Conservation (phyloP, 495 filamentous ascomycete genomes). For the Patellaria atrata region DNA sequence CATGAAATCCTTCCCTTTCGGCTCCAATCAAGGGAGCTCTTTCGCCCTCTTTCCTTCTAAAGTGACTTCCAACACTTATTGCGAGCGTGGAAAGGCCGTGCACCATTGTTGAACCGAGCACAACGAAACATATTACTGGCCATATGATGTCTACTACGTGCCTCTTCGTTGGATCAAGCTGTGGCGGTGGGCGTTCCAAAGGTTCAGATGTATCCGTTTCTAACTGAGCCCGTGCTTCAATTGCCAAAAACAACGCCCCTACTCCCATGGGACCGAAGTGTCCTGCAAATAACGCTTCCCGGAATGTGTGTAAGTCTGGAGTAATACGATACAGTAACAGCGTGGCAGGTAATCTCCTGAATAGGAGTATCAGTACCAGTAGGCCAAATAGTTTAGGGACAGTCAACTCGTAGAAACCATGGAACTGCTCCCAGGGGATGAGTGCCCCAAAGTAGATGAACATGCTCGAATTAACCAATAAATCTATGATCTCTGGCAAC, state of each 20-base stretch:
- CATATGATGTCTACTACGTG: slow-evolving; percentile 30
- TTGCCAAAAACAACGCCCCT: slow-evolving; percentile 36
- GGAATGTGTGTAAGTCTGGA: slow-evolving; percentile 31
- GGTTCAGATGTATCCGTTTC: slow-evolving; percentile 29
- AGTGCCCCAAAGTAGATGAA: slow-evolving; percentile 38
- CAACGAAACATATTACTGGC: slow-evolving; percentile 36
- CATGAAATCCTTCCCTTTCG: slow-evolving; percentile 29
- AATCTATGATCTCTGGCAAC: slow-evolving; percentile 32
- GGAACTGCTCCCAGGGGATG: slow-evolving; percentile 33
- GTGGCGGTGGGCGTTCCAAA: slow-evolving; percentile 24
- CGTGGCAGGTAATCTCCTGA: slow-evolving; percentile 35
- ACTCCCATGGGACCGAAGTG: slow-evolving; percentile 42
- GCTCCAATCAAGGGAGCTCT: slow-evolving; percentile 29
- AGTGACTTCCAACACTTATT: slow-evolving; percentile 32
- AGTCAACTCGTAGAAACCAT: slow-evolving; percentile 23
- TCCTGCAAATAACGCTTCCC: slow-evolving; percentile 37
- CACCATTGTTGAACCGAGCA: slow-evolving; percentile 33
- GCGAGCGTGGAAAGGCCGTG: slow-evolving; percentile 33
- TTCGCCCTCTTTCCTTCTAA: slow-evolving; percentile 25
- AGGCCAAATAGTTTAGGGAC: slow-evolving; percentile 27
- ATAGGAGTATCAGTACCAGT: slow-evolving; percentile 31
- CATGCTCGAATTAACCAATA: slow-evolving; percentile 34
- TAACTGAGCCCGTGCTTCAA: slow-evolving; percentile 35
- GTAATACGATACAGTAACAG: slow-evolving; percentile 29
- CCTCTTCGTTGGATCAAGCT: slow-evolving; percentile 17